phyloP scores from a whole-genome alignment of 768 basidiomycete species.

The Pleurotus ostreatus region DNA sequence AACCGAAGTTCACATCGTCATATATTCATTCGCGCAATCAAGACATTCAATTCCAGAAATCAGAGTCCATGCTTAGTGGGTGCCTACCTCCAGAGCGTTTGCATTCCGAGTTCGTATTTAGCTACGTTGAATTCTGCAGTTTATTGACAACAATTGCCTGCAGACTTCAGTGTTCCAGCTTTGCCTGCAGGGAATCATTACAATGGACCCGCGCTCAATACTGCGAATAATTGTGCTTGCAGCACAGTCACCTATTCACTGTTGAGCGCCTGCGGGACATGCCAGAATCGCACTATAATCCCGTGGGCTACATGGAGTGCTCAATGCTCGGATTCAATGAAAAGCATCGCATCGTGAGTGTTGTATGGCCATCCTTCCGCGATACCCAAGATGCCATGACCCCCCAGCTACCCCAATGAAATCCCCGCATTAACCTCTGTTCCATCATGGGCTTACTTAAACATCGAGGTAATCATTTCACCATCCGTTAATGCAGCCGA shows the following conservation, averaged over 20 bases:
- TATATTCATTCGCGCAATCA: neutral
- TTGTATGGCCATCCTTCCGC: neutral
- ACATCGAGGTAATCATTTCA: slow-evolving; percentile 35
- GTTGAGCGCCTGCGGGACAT: slow-evolving; percentile 54
- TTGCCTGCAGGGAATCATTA: slow-evolving; percentile 15
- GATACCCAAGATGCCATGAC: too few relatives aligned
- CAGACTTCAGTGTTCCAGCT: slow-evolving; percentile 23
- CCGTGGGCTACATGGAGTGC: slow-evolving; percentile 49
- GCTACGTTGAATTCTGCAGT: neutral
- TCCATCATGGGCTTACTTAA: slow-evolving; percentile 61
- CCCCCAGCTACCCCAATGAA: slow-evolving; percentile 34
- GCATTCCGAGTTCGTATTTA: slow-evolving; percentile 21
- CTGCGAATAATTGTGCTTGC: slow-evolving; percentile 45
- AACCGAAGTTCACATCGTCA: slow-evolving; percentile 12
- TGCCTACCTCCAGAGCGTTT: slow-evolving; percentile 28
- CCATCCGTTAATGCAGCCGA: neutral
- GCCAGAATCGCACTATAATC: slow-evolving; percentile 41
- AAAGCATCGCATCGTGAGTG: slow-evolving; percentile 12
- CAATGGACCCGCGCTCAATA: slow-evolving; percentile 9
- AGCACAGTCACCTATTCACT: slow-evolving; percentile 53
- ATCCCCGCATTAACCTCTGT: slow-evolving; percentile 47
- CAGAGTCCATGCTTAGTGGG: slow-evolving; percentile 29
- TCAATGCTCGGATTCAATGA: slow-evolving; percentile 38
- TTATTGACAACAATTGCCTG: neutral
- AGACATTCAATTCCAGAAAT: slow-evolving; percentile 19